phyloP scores from a whole-genome alignment of 1,284 basidiomycete species.

The Apiotrichum sp. region DNA sequence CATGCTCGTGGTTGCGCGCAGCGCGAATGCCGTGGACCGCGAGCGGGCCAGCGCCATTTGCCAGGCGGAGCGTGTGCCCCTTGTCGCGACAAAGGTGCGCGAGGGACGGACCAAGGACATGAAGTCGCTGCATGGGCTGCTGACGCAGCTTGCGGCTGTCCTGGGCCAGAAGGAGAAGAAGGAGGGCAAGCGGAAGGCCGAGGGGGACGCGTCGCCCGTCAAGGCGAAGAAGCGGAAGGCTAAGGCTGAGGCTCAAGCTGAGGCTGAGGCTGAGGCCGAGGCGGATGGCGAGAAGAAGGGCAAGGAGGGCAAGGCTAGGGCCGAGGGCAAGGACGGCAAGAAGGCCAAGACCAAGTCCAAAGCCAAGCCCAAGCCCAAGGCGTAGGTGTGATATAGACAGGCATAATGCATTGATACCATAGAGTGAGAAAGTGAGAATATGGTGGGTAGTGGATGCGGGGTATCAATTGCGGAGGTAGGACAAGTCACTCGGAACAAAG shows the following conservation, averaged over 20 bases:
- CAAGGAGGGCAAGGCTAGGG: slow-evolving; percentile 11
- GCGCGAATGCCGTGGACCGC: slow-evolving; percentile 49
- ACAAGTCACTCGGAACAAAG: background rate
- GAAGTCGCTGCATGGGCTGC: slow-evolving; percentile 50
- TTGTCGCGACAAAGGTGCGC: slow-evolving; percentile 46
- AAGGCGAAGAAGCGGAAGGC: slow-evolving; percentile 4
- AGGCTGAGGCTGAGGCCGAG: slow-evolving; percentile 16
- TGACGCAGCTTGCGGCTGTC: slow-evolving; percentile 51
- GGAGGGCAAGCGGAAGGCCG: slow-evolving; percentile 37
- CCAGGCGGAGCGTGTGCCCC: slow-evolving; percentile 5
- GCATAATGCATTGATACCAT: slow-evolving; percentile 11
- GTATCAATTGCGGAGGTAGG: background rate
- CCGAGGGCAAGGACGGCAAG: slow-evolving; percentile 4
- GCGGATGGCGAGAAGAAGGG: slow-evolving; percentile 8
- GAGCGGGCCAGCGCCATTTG: background rate
- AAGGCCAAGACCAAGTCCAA: slow-evolving; percentile 10
- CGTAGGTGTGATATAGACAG: slow-evolving; percentile 6
- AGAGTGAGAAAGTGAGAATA: slow-evolving; percentile 9
- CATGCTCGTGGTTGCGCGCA: slow-evolving; percentile 60
- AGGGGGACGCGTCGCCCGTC: background rate
- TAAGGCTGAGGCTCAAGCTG: slow-evolving; percentile 9
- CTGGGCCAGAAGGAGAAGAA: slow-evolving; percentile 19
- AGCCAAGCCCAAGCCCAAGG: slow-evolving; percentile 12
- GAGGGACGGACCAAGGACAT: slow-evolving; percentile 51
- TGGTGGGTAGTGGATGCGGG: background rate